A percentile compares a stretch with the other conserved stretches of the same genome.
Conservation (phyloP, 2,329 filamentous ascomycete species). For the Beauveria australis region DNA sequence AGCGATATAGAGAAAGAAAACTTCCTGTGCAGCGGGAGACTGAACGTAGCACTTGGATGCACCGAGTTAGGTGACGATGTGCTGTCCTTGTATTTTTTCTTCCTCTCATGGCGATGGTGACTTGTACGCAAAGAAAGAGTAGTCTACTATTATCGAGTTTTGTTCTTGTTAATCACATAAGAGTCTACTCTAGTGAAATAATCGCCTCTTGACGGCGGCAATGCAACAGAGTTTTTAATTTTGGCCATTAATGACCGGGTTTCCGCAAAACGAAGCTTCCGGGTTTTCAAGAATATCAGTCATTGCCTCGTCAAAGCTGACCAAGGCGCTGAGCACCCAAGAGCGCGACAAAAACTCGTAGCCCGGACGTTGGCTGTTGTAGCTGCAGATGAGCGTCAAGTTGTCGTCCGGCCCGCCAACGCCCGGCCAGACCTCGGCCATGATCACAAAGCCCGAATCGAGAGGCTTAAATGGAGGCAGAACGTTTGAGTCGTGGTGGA, state of each 20-base stretch:
- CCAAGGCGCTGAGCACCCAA: constrained; percentile 4
- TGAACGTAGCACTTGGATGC: too few relatives aligned
- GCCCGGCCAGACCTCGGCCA: constrained; percentile 1
- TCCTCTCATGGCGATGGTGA: too few relatives aligned
- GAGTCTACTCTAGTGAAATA: not conserved
- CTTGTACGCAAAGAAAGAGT: too few relatives aligned
- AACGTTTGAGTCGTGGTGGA: not conserved
- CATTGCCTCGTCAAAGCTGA: constrained; percentile 6
- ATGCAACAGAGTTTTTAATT: not conserved
- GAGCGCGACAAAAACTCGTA: constrained; percentile 9
- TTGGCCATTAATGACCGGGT: not conserved
- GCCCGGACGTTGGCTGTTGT: constrained; percentile 2
- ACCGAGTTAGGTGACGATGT: too few relatives aligned
- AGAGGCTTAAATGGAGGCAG: constrained; percentile 2
- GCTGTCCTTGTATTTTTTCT: too few relatives aligned
- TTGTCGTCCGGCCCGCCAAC: not conserved
- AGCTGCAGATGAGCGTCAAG: not conserved
- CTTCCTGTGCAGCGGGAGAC: too few relatives aligned
- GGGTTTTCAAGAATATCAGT: not conserved
- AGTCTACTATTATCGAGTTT: not conserved
- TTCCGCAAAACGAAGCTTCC: not conserved
- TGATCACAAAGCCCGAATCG: constrained; percentile 2
- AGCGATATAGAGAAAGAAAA: too few relatives aligned
- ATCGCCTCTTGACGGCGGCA: too few relatives aligned
- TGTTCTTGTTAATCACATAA: not conserved